A percentile compares a stretch with the other conserved stretches of the same genome.
Evolutionary conservation across 192 early-diverging fungal species (phyloP).

Genomic region (Coemansia sp.): DNA sequence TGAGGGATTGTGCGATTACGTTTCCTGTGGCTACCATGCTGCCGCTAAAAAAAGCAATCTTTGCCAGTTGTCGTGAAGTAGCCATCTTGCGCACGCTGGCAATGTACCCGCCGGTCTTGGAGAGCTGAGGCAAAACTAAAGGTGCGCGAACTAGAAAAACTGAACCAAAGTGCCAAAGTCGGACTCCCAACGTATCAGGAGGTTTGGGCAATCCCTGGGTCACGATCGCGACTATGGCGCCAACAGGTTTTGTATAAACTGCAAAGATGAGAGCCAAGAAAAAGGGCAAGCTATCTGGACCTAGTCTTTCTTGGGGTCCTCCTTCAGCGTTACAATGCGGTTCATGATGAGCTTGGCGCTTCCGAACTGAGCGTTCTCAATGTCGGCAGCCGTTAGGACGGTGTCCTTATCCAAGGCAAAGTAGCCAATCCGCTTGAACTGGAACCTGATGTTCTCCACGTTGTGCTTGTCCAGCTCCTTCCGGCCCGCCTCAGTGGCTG

Average conservation of each 20-base stretch:
- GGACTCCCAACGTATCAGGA: no score
- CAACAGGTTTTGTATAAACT: neutral
- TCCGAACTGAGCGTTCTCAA: slow-evolving; percentile 60
- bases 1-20: slow-evolving; percentile 25
- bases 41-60: slow-evolving; percentile 32
- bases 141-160: neutral
- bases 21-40: slow-evolving; percentile 30
- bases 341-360: slow-evolving; percentile 62
- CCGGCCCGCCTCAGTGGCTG: slow-evolving; percentile 38
- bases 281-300: neutral
- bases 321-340: slow-evolving; percentile 68
- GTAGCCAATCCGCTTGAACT: slow-evolving; percentile 96
- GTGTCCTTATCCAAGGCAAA: slow-evolving; percentile 96
- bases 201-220: neutral
- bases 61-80: slow-evolving; percentile 7
- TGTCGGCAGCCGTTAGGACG: slow-evolving; percentile 58
- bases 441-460: slow-evolving; percentile 86
- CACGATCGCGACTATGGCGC: neutral
- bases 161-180: no score
- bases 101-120: neutral
- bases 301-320: slow-evolving; percentile 61
- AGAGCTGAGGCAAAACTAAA: neutral
- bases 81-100: neutral
- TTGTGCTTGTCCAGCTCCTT: slow-evolving; percentile 57
- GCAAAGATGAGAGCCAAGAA: neutral